Conservation (phyloP, 2,329 filamentous ascomycete species). For the Thielaviopsis euricoi region DNA sequence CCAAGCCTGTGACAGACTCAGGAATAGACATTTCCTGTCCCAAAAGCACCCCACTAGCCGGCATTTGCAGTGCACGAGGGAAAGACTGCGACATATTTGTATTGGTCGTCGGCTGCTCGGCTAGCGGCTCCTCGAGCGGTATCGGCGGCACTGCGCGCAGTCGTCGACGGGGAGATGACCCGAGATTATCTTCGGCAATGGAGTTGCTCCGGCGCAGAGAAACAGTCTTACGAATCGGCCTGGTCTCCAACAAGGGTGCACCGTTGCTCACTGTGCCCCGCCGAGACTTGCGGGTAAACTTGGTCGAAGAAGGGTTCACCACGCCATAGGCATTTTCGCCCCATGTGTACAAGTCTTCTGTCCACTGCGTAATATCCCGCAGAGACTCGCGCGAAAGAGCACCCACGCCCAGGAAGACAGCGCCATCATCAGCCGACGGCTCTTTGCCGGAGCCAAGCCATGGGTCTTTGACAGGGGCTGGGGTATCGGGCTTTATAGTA, state of each 20-base stretch:
- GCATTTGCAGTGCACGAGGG: neutral
- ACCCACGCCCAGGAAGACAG: constrained; percentile 71
- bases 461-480: constrained; percentile 6
- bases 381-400: constrained; percentile 55
- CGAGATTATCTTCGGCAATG: constrained; percentile 1
- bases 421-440: constrained; percentile 59
- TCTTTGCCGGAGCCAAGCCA: constrained; percentile 64
- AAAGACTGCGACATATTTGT: neutral
- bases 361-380: constrained; percentile 63
- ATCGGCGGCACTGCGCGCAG: constrained; percentile 8
- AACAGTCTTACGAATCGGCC: constrained; percentile 1
- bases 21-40: neutral
- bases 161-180: neutral
- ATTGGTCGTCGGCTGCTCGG: constrained; percentile 8
- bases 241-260: neutral
- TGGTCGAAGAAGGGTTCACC: constrained; percentile 29
- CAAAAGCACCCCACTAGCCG: neutral
- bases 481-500: constrained; percentile 10
- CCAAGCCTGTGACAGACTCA: neutral
- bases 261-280: constrained; percentile 6
- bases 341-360: constrained; percentile 73
- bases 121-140: constrained; percentile 3
- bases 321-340: constrained; percentile 77
- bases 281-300: constrained; percentile 5
- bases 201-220: constrained; percentile 3